Evolutionary conservation across 495 filamentous ascomycete genomes (phyloP), one percentile per base, ranked within the genome.

Genomic region (Penicillium goetzii): DNA sequence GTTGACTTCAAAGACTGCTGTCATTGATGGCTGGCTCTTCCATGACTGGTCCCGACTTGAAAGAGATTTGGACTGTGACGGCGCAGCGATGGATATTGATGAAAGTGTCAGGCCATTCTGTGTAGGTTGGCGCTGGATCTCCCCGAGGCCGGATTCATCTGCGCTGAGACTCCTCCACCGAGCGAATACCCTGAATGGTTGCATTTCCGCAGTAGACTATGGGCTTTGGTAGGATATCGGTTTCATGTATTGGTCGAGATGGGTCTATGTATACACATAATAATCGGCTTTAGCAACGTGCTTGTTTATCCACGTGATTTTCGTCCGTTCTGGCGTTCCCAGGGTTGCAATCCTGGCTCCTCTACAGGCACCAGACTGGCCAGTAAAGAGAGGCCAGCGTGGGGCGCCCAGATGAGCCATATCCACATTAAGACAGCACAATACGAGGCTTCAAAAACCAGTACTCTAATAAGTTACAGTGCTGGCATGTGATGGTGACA

Each of bases 21-120:
- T 47, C 43, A 47, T 47, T 1, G 43, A 47, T 25, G 43, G 43
- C 11, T 47, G 43, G 21, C 43, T 47, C 21, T 12, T 47, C 43
- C 43, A 47, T 47, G 43, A 47, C 10, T 47, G 43, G 25, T 47
- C 43, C 43, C 43, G 43, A 47, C 10, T 47, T 25, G 43, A 47
- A 12, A 23, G 6, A 9, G 21, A 23, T 9, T 47, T 47, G 43
- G 19, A 47, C 21, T 47, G 19, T 10, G 43, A 25, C 9, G 43
- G 43, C 3, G 11, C 1, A 4, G 43, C 11, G 19, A 25, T 47
- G 10, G 43, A 47, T 14, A 47, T 47, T 2, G 43, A 25, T 47
- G 43, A 25, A 25, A 47, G 19, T 12, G 19, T 40, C 15, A 2
- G 3, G 8, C 21, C 21, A 14, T 23, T 25, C 14, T 0, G 21